phyloP scores from a whole-genome alignment of 129 eudicot genomes.

The Scalesia atractyloides region DNA sequence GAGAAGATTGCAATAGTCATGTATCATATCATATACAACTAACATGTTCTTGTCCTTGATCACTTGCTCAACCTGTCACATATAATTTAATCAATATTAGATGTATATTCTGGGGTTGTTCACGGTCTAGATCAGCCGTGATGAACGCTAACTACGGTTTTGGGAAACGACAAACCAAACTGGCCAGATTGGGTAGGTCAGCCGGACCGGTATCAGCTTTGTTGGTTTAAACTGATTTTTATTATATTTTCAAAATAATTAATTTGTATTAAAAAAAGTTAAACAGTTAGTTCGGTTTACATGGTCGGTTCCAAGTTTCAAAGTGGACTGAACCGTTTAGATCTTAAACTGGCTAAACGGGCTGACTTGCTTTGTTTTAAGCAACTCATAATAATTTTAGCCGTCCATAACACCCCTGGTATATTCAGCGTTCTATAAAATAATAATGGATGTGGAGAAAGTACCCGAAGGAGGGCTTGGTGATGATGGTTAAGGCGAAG shows the following conservation, averaged over 20 bases:
- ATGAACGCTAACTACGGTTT: neutral
- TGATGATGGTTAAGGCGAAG: constrained; percentile 60
- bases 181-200: neutral
- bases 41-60: constrained; percentile 86
- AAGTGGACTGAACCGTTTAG: neutral
- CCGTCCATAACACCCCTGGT: neutral
- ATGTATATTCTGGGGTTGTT: neutral
- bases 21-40: constrained; percentile 64
- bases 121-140: neutral
- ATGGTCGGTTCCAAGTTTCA: neutral
- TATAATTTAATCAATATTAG: neutral
- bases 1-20: constrained; percentile 53
- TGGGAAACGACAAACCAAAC: neutral
- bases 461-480: constrained; percentile 83
- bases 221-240: neutral
- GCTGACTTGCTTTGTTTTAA: neutral
- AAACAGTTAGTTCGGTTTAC: neutral
- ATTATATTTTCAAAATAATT: neutral
- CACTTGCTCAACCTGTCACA: constrained; percentile 72
- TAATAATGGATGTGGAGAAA: neutral
- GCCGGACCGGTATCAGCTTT: neutral
- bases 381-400: neutral
- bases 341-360: neutral
- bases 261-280: neutral
- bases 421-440: neutral